Evolutionary conservation across 2,329 filamentous ascomycete species (phyloP).

Genomic region (Pezicula neosporulosa): DNA sequence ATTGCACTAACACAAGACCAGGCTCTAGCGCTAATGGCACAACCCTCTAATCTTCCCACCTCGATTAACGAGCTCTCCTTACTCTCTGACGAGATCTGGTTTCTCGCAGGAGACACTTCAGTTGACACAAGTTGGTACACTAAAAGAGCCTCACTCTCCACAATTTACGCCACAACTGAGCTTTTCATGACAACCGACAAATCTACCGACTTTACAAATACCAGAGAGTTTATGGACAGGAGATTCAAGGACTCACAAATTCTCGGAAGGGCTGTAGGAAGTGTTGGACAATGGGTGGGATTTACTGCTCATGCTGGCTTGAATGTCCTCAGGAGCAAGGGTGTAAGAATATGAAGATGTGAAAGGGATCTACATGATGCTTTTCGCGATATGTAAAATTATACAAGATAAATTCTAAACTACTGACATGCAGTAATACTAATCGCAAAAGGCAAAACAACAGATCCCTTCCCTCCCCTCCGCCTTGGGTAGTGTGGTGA

Average conservation of each 20-base stretch:
- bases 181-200: constrained; percentile 92
- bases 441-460: no score
- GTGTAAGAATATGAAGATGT: constrained; percentile 58
- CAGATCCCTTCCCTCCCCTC: no score
- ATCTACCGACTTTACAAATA: constrained; percentile 70
- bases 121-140: constrained; percentile 91
- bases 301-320: constrained; percentile 76
- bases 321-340: constrained; percentile 85
- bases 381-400: no score
- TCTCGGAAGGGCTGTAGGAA: constrained; percentile 58
- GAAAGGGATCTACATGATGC: not conserved
- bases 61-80: constrained; percentile 76
- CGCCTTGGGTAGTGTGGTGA: no score
- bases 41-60: constrained; percentile 71
- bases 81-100: constrained; percentile 90
- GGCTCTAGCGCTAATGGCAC: constrained; percentile 85
- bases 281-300: constrained; percentile 72
- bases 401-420: not conserved
- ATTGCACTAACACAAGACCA: constrained; percentile 5
- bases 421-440: no score
- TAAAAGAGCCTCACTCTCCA: constrained; percentile 58
- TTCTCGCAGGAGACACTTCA: constrained; percentile 74
- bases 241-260: constrained; percentile 62
- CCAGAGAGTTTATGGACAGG: constrained; percentile 74
- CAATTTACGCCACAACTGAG: constrained; percentile 75